These are phyloP conservation scores for Kwoniella sp. DNA, from an alignment of 768 basidiomycete genomes.

Conservation along the genomic window DNA sequence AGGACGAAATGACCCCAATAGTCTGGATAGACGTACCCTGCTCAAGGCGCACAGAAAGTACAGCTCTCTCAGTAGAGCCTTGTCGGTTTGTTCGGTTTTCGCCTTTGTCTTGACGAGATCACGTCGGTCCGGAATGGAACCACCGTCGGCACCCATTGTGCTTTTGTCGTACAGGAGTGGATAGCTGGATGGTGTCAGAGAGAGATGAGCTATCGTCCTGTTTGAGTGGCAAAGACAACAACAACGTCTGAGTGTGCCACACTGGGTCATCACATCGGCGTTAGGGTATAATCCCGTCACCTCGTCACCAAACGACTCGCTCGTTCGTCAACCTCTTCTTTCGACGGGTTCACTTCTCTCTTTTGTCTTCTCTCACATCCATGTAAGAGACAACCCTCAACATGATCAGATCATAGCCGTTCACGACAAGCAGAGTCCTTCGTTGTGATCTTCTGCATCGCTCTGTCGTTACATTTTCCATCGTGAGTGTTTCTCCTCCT, in stretches of 20 bases:
- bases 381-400: too few relatives aligned
- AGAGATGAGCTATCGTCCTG: too few relatives aligned
- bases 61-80: conserved; percentile 76
- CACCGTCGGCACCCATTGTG: conserved; percentile 45
- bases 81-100: conserved; percentile 80
- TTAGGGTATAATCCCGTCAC: not conserved
- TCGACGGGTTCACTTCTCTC: not conserved
- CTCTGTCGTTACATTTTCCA: not conserved
- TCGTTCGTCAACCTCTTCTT: too few relatives aligned
- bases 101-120: conserved; percentile 52
- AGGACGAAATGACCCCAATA: too few relatives aligned
- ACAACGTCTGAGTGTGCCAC: not conserved
- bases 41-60: conserved; percentile 95
- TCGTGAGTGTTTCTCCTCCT: too few relatives aligned
- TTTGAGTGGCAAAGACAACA: conserved; percentile 15
- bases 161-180: too few relatives aligned
- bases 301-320: too few relatives aligned
- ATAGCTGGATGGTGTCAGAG: too few relatives aligned
- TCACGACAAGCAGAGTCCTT: conserved; percentile 9
- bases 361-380: conserved; percentile 3
- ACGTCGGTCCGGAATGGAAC: conserved; percentile 51
- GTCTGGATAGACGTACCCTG: conserved; percentile 78
- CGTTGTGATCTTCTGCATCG: conserved; percentile 12
- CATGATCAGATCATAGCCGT: conserved; percentile 3
- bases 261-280: not conserved